Percentiles rank a stretch among this genome's conserved stretches.
These are phyloP conservation scores for Platanthera guangdongensis DNA, from an alignment of 106 monocot genomes.

Conservation along the genomic window DNA sequence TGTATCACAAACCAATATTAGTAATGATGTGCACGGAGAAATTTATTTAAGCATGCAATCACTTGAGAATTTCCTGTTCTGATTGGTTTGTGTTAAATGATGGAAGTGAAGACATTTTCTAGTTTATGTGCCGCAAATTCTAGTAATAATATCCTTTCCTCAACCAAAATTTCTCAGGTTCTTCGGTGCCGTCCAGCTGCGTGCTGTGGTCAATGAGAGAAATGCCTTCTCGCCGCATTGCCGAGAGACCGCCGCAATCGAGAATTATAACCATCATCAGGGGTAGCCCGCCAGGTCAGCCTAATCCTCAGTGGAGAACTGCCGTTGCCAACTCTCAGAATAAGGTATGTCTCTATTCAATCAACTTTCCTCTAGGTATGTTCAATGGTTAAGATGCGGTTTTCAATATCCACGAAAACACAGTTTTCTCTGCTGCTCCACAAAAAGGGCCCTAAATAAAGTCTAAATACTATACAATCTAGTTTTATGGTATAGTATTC, in stretches of 20 bases:
- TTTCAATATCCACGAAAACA: neutral
- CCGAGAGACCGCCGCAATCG: constrained; percentile 19
- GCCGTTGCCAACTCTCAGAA: constrained; percentile 50
- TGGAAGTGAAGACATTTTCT: neutral
- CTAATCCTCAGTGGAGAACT: constrained; percentile 53
- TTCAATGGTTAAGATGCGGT: neutral
- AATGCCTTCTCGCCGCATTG: constrained; percentile 27
- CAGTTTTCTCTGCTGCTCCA: neutral
- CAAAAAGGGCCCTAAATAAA: no score
- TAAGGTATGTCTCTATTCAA: constrained; percentile 22
- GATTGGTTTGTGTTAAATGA: no score
- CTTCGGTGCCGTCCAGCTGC: constrained; percentile 51
- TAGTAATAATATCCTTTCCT: neutral
- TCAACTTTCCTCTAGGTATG: neutral
- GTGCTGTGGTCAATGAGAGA: constrained; percentile 75
- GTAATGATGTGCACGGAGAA: neutral
- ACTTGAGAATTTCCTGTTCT: neutral
- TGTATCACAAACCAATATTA: neutral
- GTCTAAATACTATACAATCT: no score
- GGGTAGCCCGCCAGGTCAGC: constrained; percentile 18
- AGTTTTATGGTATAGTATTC: no score
- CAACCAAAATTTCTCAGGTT: constrained; percentile 27
- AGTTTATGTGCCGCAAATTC: neutral
- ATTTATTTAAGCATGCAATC: neutral
- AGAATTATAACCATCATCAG: constrained; percentile 34